Evolutionary conservation across 2,329 filamentous ascomycete genomes (phyloP).

Genomic region (Plenodomus lindquistii): DNA sequence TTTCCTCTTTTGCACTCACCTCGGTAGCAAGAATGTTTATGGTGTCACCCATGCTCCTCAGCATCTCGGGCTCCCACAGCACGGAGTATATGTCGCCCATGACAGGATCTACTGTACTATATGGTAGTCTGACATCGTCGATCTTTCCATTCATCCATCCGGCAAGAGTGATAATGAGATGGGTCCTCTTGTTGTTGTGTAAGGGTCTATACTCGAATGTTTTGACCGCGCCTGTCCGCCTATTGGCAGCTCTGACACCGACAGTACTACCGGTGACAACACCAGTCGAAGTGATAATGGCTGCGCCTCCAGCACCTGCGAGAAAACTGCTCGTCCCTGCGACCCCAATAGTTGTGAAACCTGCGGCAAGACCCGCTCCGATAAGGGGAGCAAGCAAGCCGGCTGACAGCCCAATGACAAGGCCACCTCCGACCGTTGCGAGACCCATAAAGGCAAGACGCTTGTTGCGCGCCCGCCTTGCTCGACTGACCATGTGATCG

Average conservation of each 20-base stretch:
- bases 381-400: conserved; percentile 92
- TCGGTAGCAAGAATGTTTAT: conserved; percentile 98
- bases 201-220: conserved; percentile 96
- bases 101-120: conserved; percentile 92
- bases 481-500: conserved; percentile 84
- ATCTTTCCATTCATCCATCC: conserved; percentile 99
- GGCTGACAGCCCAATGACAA: conserved; percentile 94
- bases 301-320: conserved; percentile 87
- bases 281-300: conserved; percentile 88
- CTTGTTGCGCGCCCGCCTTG: conserved; percentile 78
- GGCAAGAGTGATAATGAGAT: conserved; percentile 90
- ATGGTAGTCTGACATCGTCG: conserved; percentile 93
- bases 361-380: conserved; percentile 88
- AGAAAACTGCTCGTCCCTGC: conserved; percentile 87
- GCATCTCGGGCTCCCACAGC: conserved; percentile 97
- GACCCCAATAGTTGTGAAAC: conserved; percentile 93
- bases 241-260: conserved; percentile 80
- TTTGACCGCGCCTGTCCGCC: conserved; percentile 86
- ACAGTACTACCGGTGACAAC: conserved; percentile 86
- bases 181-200: conserved; percentile 97
- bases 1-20: conserved; percentile 56
- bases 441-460: conserved; percentile 95
- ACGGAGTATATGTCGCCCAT: conserved; percentile 99
- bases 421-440: conserved; percentile 89
- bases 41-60: conserved; percentile 95